These are phyloP conservation scores for Acanthamoeba castellanii DNA, from an alignment of 208 protist genomes.

Conservation along the genomic window DNA sequence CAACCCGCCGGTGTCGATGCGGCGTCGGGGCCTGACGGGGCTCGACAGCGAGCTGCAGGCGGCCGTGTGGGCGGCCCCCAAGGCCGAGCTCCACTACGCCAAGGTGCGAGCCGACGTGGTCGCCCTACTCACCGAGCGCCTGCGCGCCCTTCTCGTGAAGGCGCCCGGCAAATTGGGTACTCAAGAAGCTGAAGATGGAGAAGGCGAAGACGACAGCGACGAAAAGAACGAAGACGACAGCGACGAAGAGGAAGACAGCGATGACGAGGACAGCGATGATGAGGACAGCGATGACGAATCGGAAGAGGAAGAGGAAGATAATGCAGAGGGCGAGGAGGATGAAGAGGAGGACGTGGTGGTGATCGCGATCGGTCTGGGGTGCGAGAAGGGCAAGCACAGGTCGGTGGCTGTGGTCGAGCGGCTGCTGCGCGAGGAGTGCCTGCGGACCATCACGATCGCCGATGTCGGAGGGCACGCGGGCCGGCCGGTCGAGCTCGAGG, in stretches of 20 bases:
- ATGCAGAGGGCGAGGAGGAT: background rate
- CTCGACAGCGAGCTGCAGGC: slow-evolving; percentile 1
- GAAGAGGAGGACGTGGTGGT: background rate
- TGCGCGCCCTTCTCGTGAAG: background rate
- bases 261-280: background rate
- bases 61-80: background rate
- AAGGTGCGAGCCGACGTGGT: background rate
- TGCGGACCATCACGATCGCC: background rate
- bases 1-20: background rate
- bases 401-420: background rate
- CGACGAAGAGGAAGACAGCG: background rate
- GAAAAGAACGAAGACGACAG: background rate
- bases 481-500: background rate
- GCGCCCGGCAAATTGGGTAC: no score
- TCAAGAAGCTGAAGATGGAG: no score
- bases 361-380: background rate
- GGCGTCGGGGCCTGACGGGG: slow-evolving; percentile 1
- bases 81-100: background rate
- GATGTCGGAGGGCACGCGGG: background rate
- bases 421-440: background rate
- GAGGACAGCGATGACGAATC: background rate
- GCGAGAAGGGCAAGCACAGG: slow-evolving; percentile 9
- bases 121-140: background rate
- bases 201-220: background rate
- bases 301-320: background rate